Base-by-base conservation (phyloP, 176 grass and related monocot species). In the Neostapfia colusana region DNA sequence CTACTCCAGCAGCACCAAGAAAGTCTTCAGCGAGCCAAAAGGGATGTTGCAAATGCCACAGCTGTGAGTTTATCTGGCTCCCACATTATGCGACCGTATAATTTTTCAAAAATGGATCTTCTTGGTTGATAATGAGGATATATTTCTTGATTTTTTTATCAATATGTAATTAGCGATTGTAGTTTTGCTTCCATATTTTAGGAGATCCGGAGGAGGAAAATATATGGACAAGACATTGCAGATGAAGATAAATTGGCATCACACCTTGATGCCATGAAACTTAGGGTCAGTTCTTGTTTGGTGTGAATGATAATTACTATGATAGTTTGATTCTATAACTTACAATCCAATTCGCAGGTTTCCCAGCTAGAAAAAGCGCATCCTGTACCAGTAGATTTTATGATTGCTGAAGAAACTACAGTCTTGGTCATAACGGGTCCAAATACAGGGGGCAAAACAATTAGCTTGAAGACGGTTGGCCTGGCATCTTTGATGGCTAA, bases 401-500 rank as follows among this genome's bases (percentile, higher is more conserved):
- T 85, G 81, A 63, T 93, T 76, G 76, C 91, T 68, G 78, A 84
- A 78, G 88, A 85, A 84, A 93, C 87, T 79, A 74, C 77, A 56
- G 87, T 93, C 31, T 81, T 93, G 80, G 84, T 93, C 56, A 93
- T 90, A 82, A 93, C 91, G 87, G 91, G 87, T 42, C 91, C 91
- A 74, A 93, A 93, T 79, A 93, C 87, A 43, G 91, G 91, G 45
- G 91, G 91, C 26, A 93, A 93, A 87, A 93, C 91, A 78, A 89
- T 90, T 75, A 93, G 91, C 65, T 85, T 93, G 82, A 93, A 93
- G 84, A 93, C 91, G 4, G 74, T 93, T 85, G 87, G 82, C 56
- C 69, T 93, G 61, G 87, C 91, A 80, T 93, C 91, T 7, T 90
- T 93, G 69, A 93, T 93, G 91, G 81, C 90, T 63, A 93, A 93